Evolutionary conservation across 345 rosid genomes (phyloP).

Genomic region (Lumnitzera littorea): DNA sequence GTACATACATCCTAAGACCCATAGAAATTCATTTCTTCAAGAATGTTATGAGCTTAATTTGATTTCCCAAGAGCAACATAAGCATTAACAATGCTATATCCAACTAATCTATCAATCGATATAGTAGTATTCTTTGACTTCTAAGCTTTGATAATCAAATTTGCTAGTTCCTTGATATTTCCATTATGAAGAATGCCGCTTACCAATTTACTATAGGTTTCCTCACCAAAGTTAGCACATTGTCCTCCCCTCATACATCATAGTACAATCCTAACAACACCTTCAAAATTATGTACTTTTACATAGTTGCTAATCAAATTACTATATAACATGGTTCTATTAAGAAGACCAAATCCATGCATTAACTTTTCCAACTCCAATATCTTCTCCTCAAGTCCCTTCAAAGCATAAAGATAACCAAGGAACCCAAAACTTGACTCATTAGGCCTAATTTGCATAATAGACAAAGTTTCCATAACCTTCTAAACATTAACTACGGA

Average conservation of each 20-base stretch:
- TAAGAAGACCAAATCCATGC: conserved; percentile 45
- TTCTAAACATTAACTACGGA: conserved; percentile 61
- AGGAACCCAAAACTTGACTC: conserved; percentile 73
- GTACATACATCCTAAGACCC: conserved; percentile 78
- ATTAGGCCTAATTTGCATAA: conserved; percentile 64
- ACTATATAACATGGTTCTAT: conserved; percentile 30
- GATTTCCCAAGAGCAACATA: conserved; percentile 68
- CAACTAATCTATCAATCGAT: conserved; percentile 41
- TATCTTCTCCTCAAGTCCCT: conserved; percentile 60
- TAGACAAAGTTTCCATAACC: conserved; percentile 61
- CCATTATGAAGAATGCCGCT: conserved; percentile 60
- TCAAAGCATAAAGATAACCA: conserved; percentile 74
- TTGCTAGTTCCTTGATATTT: conserved; percentile 52
- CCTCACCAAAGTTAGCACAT: conserved; percentile 32
- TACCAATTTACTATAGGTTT: conserved; percentile 53
- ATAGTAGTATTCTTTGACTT: conserved; percentile 39
- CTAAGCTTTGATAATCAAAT: conserved; percentile 67
- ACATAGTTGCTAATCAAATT: conserved; percentile 71
- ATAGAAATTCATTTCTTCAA: conserved; percentile 67
- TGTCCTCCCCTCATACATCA: conserved; percentile 32
- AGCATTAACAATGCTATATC: conserved; percentile 68
- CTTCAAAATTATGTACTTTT: conserved; percentile 47
- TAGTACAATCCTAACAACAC: conserved; percentile 38
- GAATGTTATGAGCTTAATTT: conserved; percentile 75
- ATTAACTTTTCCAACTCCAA: conserved; percentile 55